Evolutionary conservation across 2,329 filamentous ascomycete species (phyloP), one percentile per base, ranked within the genome.

Genomic region (Sclerotinia borealis): DNA sequence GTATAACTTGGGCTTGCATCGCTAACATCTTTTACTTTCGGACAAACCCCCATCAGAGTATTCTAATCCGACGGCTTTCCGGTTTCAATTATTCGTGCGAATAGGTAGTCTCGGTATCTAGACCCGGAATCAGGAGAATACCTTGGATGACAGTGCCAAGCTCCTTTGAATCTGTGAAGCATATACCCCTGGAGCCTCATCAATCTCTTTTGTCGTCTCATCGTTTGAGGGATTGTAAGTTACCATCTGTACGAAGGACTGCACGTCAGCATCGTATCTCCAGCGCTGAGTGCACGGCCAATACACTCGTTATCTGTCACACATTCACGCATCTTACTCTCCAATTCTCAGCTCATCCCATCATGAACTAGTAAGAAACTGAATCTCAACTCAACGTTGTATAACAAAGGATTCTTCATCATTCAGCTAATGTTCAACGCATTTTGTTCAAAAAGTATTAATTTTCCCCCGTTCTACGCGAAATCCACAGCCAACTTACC

Each of bases 261-360:
- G 37, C 52, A 43, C 52, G 52, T 55, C 52, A 43, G 52, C 52
- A 41, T 55, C 37, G 52, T 43, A 43, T 55, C 36, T 25, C 13
- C 36, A 4, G n/a, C n/a, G n/a, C n/a, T n/a, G n/a, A n/a, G n/a
- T 54, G 22, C 36, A 29, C 27, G 36, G 5, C 25, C 36, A n/a
- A 55, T 27, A 55, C 34, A 41, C 37, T 55, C 37, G 37, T 43
- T 41, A n/a, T 29, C 37, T 17, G 50, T 54, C 39, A 58, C 25
- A 22, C 27, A 17, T 47, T 39, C 43, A 59, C 43, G 27, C 29
- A 31, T 36, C 59, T 41, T 27, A n/a, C 27, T 29, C 1, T 51
- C 27, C 13, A 27, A 45, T 39, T 31, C n/a, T 61, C 59, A 61
- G 59, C 59, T 54, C 59, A 56, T 55, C n/a, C 25, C 29, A 39